Base-by-base conservation (phyloP, 2,329 filamentous ascomycete genomes). In the Exophiala oligosperma region DNA sequence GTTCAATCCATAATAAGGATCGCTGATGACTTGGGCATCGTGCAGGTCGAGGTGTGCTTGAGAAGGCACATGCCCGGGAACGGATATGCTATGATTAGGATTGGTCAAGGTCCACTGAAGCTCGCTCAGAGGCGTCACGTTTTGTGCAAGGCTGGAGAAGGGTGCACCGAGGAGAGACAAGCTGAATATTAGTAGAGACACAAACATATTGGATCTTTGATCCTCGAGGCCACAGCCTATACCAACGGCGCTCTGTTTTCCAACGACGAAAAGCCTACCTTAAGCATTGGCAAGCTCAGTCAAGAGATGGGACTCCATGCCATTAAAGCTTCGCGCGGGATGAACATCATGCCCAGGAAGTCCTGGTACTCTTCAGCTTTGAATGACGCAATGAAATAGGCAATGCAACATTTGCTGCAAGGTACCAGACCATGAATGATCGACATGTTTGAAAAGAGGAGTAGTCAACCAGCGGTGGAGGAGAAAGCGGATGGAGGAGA, bases 1-100 rank as follows among this genome's bases (percentile, higher is more conserved):
- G 67, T 92, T 91, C 74, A 89, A 87, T 53, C 87, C 87, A 35
- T 89, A 80, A 71, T 86, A 90, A 0, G 89, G 88, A 66, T 92
- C 87, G 14, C 46, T n/a, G n/a, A 48, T 32, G 24, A 48, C 46
- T n/a, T 48, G 46, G 3, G 46, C 23, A 32, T 48, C 28, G n/a
- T 48, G 17, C 46, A 48, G 8, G 46, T 48, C 46, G 46, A 48
- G 46, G n/a, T 48, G 46, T 4, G 46, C 46, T 29, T 48, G 46
- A 29, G 46, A 48, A 28, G 46, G 46, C 24, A 48, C 46, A 48
- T 32, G 26, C 8, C 46, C 46, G 3, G 46, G 23, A 1, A 48
- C 46, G n/a, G 46, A 48, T 11, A 48, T 48, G 46, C 24, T 48
- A 17, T 48, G 12, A 48, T 48, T 48, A 17, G 46, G 26, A 29